Percentiles rank a stretch among this genome's conserved stretches.
These are phyloP conservation scores for Nicotiana otophora DNA, from an alignment of 257 asterid genomes.

Conservation along the genomic window DNA sequence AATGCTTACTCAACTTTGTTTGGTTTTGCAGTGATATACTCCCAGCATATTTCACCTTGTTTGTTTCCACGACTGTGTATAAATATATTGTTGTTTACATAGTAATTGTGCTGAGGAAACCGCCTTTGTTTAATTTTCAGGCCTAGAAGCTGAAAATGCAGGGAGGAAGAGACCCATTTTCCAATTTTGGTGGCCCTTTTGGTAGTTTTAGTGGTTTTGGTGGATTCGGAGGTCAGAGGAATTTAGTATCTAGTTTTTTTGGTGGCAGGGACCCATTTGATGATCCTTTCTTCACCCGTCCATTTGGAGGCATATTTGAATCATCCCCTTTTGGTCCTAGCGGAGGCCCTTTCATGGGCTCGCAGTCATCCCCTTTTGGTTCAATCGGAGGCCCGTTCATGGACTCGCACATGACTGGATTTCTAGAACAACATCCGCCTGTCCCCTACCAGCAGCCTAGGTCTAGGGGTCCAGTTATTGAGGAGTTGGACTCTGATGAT, in stretches of 20 bases:
- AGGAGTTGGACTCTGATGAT: conserved; percentile 85
- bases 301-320: conserved; percentile 53
- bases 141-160: conserved; percentile 37
- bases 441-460: conserved; percentile 22
- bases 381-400: conserved; percentile 22
- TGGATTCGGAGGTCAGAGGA: conserved; percentile 53
- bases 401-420: conserved; percentile 39
- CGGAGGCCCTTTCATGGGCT: too few species aligned
- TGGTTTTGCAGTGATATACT: not conserved
- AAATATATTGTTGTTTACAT: not conserved
- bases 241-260: conserved; percentile 46
- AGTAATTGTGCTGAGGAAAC: not conserved
- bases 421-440: conserved; percentile 39
- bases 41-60: not conserved
- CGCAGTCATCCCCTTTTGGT: too few species aligned
- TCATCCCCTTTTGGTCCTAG: conserved; percentile 21
- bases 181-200: conserved; percentile 60
- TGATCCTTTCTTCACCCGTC: conserved; percentile 74
- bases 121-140: conserved; percentile 1
- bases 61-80: not conserved
- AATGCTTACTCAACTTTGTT: not conserved
- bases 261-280: conserved; percentile 85
- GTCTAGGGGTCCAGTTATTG: conserved; percentile 72
- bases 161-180: conserved; percentile 78
- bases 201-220: conserved; percentile 37